These are phyloP conservation scores for Earliella scabrosa DNA, from an alignment of 1,284 basidiomycete species.

Conservation along the genomic window DNA sequence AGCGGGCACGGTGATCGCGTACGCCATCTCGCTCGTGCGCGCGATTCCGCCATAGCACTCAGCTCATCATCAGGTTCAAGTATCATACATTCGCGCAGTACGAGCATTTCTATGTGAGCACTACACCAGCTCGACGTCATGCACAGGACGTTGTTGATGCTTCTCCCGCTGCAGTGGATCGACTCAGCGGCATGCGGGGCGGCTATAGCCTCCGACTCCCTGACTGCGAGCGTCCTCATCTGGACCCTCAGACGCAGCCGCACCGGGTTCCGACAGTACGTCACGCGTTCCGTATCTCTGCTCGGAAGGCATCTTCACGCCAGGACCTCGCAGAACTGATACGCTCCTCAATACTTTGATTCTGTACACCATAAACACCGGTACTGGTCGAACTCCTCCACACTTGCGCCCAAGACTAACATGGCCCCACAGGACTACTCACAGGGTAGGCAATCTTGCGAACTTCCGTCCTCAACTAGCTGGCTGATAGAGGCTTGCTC, in stretches of 20 bases:
- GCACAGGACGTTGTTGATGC: background rate
- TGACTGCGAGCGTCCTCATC: conserved; percentile 7
- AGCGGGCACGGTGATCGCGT: conserved; percentile 4
- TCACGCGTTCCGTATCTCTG: background rate
- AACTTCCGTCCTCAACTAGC: no score
- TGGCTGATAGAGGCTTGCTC: background rate
- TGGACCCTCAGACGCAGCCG: background rate
- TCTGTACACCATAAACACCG: conserved; percentile 10
- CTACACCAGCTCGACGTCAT: no score
- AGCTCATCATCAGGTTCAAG: background rate
- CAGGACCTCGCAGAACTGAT: background rate
- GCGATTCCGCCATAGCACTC: background rate
- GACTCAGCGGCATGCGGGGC: conserved; percentile 7
- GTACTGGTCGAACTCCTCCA: background rate
- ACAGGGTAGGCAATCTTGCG: background rate
- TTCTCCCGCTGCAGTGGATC: conserved; percentile 4
- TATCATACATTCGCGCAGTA: background rate
- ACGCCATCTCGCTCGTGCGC: background rate
- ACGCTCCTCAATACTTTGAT: conserved; percentile 3
- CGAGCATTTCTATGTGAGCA: conserved; percentile 1
- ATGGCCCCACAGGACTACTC: background rate
- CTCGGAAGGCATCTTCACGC: no score
- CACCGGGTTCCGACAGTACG: conserved; percentile 3
- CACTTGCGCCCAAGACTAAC: no score
- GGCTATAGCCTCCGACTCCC: background rate